phyloP scores from a whole-genome alignment of 78 protist species.

The Neovahlkampfia damariscottae region DNA sequence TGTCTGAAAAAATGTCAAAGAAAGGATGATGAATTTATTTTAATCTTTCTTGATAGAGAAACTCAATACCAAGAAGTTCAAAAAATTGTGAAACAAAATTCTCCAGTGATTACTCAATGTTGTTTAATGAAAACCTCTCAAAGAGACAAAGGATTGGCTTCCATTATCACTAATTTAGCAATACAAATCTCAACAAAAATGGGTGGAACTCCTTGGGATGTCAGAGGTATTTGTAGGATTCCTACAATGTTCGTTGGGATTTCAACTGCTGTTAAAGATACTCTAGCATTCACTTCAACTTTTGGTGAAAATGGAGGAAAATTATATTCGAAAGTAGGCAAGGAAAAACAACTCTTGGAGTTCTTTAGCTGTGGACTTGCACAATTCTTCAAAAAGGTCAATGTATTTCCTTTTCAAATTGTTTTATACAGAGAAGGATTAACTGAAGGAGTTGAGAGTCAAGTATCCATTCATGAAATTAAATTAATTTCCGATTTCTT shows the following conservation, averaged over 20 bases:
- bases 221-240: background rate
- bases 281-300: background rate
- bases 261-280: background rate
- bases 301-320: background rate
- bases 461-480: background rate
- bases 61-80: too few species aligned
- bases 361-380: too few species aligned
- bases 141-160: too few species aligned
- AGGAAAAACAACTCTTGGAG: too few species aligned
- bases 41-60: too few species aligned
- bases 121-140: too few species aligned
- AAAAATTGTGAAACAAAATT: too few species aligned
- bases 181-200: background rate
- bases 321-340: background rate
- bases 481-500: background rate
- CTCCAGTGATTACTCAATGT: too few species aligned
- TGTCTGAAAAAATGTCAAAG: too few species aligned
- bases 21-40: too few species aligned
- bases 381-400: too few species aligned
- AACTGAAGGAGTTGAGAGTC: background rate
- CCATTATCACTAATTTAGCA: too few species aligned
- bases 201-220: background rate
- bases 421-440: background rate
- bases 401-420: background rate
- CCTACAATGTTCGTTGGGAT: background rate